Base-by-base conservation (phyloP, 257 asterid species). In the Vinca minor region DNA sequence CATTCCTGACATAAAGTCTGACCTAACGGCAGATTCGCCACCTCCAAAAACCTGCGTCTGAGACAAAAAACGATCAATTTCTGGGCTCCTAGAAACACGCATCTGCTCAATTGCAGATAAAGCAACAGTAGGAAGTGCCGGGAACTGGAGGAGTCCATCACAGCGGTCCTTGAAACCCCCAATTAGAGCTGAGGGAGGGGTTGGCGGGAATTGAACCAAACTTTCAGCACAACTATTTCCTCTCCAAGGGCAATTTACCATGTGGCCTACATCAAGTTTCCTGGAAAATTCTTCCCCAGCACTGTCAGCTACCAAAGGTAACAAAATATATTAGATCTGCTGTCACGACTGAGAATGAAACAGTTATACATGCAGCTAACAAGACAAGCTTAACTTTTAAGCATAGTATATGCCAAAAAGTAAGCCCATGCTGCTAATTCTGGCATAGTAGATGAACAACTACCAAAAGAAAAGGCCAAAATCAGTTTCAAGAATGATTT, bases 151-250 rank as follows among this genome's bases (percentile, higher is more conserved):
- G 38, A 93, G 75, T 62, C 96, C 99, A 77, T 93, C 99, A 73
- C 94, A 90, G 42, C 99, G 91, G 77, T 93, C 99, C 83, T 86
- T 89, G 71, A 84, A 93, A 68, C 99, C 99, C 75, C 97, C 99
- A 75, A 93, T 81, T 59, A 93, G 78, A 63, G 99, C 99, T 46
- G 96, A 83, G 62, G 97, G 96, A 64, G 99, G 99, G 73, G 99
- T 87, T 17, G 99, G 99, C 21, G 97, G 99, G 78, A 93, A 93
- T 73, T 93, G 99, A 72, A 87, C 99, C 82, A 93, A 80, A 75
- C 97, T 89, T 77, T 93, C 99, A 35, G 95, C 89, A 70, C 99
- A 89, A 71, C 82, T 83, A 77, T 87, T 93, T 79, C 87, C 99
- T 66, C 78, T 74, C 99, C 99, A 93, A 21, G 99, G 97, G 63